Percentiles rank a stretch among this genome's conserved stretches.
These are phyloP conservation scores for Oryza punctata DNA, from an alignment of 176 grass and related monocot genomes.

Conservation along the genomic window DNA sequence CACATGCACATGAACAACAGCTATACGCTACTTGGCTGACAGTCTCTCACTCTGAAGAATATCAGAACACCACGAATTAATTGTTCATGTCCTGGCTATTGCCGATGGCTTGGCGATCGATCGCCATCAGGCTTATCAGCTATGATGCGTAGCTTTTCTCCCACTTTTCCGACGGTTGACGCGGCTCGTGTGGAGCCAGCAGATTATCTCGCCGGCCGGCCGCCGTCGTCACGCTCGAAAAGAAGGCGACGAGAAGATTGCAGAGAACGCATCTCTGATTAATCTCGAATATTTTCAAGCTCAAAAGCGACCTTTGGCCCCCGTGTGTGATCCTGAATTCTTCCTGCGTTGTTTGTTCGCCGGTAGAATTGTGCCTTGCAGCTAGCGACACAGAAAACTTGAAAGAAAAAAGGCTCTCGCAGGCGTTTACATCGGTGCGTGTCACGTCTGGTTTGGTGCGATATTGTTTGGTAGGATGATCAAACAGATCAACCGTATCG, in stretches of 20 bases:
- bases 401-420: not conserved
- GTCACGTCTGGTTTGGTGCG: slow-evolving; percentile 18
- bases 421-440: not conserved
- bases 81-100: not conserved
- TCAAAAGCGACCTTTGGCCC: not conserved
- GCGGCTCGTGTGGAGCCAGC: not conserved
- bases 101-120: no score
- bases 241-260: not conserved
- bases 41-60: not conserved
- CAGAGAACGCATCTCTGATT: not conserved
- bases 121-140: not conserved
- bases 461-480: not conserved
- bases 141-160: not conserved
- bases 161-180: not conserved
- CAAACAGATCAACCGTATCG: not conserved
- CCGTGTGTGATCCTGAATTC: not conserved
- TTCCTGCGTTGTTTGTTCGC: not conserved
- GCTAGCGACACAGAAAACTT: not conserved
- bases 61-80: not conserved
- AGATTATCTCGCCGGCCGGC: not conserved
- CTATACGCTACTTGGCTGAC: not conserved
- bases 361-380: not conserved
- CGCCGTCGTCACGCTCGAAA: not conserved
- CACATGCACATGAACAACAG: no score
- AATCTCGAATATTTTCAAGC: not conserved